Percentiles rank a stretch among this genome's conserved stretches.
Evolutionary conservation across 345 rosid genomes (phyloP).

Genomic region (Eucalyptus tenuipes): DNA sequence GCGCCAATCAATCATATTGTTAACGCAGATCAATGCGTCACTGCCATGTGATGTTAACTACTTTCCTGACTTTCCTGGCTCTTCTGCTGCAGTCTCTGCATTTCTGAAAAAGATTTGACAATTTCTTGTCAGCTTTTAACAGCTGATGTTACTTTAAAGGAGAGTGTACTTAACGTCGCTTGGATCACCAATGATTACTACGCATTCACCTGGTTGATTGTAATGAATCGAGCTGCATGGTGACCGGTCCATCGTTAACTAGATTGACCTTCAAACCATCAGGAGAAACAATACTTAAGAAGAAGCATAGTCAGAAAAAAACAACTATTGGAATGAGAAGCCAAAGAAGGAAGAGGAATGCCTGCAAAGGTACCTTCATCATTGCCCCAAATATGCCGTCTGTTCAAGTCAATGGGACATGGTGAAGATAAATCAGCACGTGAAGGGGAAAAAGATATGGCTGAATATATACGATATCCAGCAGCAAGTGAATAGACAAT

Average conservation of each 20-base stretch:
- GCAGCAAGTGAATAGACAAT: neutral
- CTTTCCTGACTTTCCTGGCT: neutral
- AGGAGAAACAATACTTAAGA: neutral
- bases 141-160: neutral
- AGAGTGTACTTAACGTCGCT: neutral
- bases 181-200: neutral
- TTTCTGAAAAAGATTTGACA: neutral
- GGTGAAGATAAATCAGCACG: neutral
- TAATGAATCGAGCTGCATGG: constrained; percentile 76
- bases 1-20: neutral
- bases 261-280: constrained; percentile 46
- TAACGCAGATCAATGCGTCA: neutral
- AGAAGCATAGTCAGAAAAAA: neutral
- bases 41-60: neutral
- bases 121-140: neutral
- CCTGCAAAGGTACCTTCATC: constrained; percentile 50
- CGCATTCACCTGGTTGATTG: constrained; percentile 54
- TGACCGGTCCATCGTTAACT: constrained; percentile 86
- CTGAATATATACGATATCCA: neutral
- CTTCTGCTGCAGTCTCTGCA: neutral
- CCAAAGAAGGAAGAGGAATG: neutral
- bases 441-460: neutral
- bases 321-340: neutral
- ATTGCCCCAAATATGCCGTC: constrained; percentile 82
- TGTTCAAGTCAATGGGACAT: neutral